Percentiles rank a stretch among this genome's conserved stretches.
These are phyloP conservation scores for Dothistroma pini DNA, from an alignment of 2,329 filamentous ascomycete species.

Conservation along the genomic window DNA sequence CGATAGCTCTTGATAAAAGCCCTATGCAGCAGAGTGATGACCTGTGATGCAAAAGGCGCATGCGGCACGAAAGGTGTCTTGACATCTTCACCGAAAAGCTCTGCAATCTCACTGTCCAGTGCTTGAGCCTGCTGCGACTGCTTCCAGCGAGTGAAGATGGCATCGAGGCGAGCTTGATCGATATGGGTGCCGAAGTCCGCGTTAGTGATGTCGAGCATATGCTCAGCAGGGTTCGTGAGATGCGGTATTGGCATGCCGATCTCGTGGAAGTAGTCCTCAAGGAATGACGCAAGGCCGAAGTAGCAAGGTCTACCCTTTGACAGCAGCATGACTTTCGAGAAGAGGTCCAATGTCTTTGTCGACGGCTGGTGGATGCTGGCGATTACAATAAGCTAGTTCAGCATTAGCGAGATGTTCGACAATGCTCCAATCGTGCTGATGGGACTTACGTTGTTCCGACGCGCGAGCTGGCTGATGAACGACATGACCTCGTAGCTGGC, in stretches of 20 bases:
- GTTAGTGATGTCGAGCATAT: slow-evolving; percentile 70
- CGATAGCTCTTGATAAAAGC: slow-evolving; percentile 76
- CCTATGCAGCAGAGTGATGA: slow-evolving; percentile 65
- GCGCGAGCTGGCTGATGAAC: slow-evolving; percentile 62
- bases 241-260: slow-evolving; percentile 59
- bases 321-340: slow-evolving; percentile 70
- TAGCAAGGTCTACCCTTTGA: slow-evolving; percentile 67
- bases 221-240: slow-evolving; percentile 73
- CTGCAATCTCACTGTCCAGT: slow-evolving; percentile 14
- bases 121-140: slow-evolving; percentile 35
- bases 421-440: no score
- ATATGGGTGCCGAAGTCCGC: slow-evolving; percentile 61
- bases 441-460: slow-evolving; percentile 55
- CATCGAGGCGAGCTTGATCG: slow-evolving; percentile 40
- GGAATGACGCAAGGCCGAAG: slow-evolving; percentile 56
- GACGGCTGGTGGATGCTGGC: slow-evolving; percentile 81
- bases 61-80: slow-evolving; percentile 2
- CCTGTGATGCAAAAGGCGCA: slow-evolving; percentile 14
- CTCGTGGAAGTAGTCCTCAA: slow-evolving; percentile 58
- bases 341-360: slow-evolving; percentile 69
- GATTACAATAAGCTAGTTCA: slow-evolving; percentile 62
- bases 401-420: not conserved
- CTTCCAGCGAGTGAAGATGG: slow-evolving; percentile 53
- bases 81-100: slow-evolving; percentile 10
- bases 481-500: slow-evolving; percentile 70